These are phyloP conservation scores for Boletus rubescentipes DNA, from an alignment of 768 basidiomycete species.

Conservation along the genomic window DNA sequence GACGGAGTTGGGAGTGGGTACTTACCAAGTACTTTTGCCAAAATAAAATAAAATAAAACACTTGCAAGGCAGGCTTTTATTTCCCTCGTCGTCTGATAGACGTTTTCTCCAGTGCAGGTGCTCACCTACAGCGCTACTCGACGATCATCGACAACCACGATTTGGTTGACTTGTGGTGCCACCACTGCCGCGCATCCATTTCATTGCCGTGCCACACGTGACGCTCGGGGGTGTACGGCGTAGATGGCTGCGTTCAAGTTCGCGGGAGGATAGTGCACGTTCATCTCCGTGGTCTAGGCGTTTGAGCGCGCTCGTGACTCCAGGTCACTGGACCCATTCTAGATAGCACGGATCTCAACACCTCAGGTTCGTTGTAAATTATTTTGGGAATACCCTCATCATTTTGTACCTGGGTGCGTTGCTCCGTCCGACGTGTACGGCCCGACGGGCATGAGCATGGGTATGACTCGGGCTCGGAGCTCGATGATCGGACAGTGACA, in stretches of 20 bases:
- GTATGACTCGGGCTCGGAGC: neutral
- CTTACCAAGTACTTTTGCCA: no score
- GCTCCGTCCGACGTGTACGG: neutral
- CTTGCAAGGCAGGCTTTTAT: no score
- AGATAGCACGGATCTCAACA: neutral
- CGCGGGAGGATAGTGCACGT: slow-evolving; percentile 1
- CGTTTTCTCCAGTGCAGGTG: no score
- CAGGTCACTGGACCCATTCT: neutral
- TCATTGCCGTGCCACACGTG: neutral
- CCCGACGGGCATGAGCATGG: neutral
- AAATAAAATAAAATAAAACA: no score
- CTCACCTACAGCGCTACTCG: no score
- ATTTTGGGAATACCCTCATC: neutral
- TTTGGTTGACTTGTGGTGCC: no score
- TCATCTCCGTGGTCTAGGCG: slow-evolving; percentile 16
- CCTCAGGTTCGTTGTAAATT: neutral
- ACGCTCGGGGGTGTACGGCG: no score
- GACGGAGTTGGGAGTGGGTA: no score
- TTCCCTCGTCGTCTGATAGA: no score
- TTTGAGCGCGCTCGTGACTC: neutral
- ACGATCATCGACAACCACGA: no score
- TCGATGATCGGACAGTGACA: no score
- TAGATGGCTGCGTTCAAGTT: neutral
- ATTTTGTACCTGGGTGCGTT: neutral
- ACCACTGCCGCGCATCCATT: no score